phyloP scores from a whole-genome alignment of 176 grass and related monocot genomes.

The Leersia perrieri region DNA sequence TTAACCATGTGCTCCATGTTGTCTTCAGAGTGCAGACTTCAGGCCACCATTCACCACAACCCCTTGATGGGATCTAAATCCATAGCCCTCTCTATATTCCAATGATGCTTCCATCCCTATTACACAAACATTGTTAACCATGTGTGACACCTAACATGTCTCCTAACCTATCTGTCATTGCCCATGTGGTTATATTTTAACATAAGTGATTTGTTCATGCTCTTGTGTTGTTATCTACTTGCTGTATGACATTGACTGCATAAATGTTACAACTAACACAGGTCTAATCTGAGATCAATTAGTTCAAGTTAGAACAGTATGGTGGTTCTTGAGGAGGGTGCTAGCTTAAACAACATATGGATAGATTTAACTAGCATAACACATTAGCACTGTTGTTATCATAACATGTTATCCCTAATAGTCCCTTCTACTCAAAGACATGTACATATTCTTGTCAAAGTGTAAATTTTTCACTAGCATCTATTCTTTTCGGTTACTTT shows the following conservation, averaged over 20 bases:
- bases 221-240: conserved; percentile 17
- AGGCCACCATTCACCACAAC: conserved; percentile 15
- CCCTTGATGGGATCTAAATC: conserved; percentile 79
- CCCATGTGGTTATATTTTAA: conserved; percentile 51
- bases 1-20: conserved; percentile 62
- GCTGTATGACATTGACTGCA: conserved; percentile 21
- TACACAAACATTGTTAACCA: conserved; percentile 51
- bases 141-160: conserved; percentile 76
- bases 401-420: conserved; percentile 29
- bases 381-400: not conserved
- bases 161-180: conserved; percentile 35
- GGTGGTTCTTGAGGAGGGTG: not conserved
- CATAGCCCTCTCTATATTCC: conserved; percentile 40
- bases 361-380: not conserved
- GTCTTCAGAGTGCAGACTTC: conserved; percentile 24
- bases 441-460: conserved; percentile 50
- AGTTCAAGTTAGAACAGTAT: not conserved
- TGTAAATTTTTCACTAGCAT: conserved; percentile 24
- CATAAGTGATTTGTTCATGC: conserved; percentile 23
- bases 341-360: not conserved
- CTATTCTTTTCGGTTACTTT: conserved; percentile 60
- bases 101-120: conserved; percentile 66
- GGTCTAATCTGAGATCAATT: conserved; percentile 1
- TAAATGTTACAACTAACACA: conserved; percentile 20
- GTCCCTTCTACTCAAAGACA: conserved; percentile 63